Conservation (phyloP, 2,329 filamentous ascomycete genomes). For the Corinectria fuckeliana region DNA sequence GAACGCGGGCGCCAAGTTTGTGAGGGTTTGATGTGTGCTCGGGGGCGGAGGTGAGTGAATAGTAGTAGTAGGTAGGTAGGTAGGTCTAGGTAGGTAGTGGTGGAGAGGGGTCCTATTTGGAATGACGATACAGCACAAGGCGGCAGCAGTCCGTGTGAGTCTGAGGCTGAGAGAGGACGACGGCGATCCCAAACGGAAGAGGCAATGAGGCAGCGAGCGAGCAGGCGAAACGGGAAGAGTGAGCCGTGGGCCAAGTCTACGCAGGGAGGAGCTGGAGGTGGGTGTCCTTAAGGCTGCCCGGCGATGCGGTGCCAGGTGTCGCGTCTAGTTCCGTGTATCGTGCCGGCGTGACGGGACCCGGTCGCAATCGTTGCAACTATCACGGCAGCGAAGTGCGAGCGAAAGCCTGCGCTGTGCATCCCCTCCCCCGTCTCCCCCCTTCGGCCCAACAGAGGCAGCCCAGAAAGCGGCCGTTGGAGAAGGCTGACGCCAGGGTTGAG, state of each 20-base stretch:
- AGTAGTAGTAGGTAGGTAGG: too few relatives aligned
- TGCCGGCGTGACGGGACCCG: neutral
- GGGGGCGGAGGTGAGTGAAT: neutral
- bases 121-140: constrained; percentile 13
- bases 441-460: neutral
- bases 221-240: too few relatives aligned
- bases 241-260: neutral
- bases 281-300: constrained; percentile 1
- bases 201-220: neutral
- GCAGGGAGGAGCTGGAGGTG: neutral
- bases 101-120: constrained; percentile 1
- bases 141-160: neutral
- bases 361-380: neutral
- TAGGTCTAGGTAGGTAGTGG: too few relatives aligned
- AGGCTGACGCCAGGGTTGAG: neutral
- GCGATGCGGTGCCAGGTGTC: neutral
- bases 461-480: neutral
- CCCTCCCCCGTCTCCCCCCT: neutral
- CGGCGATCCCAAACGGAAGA: neutral
- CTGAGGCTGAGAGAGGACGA: neutral
- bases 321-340: neutral
- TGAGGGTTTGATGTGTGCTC: constrained; percentile 14
- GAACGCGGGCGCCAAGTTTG: neutral
- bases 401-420: constrained; percentile 1
- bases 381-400: too few relatives aligned